Conservation (phyloP, 1,139 yeast genomes). For the Geotrichum armillariae region DNA sequence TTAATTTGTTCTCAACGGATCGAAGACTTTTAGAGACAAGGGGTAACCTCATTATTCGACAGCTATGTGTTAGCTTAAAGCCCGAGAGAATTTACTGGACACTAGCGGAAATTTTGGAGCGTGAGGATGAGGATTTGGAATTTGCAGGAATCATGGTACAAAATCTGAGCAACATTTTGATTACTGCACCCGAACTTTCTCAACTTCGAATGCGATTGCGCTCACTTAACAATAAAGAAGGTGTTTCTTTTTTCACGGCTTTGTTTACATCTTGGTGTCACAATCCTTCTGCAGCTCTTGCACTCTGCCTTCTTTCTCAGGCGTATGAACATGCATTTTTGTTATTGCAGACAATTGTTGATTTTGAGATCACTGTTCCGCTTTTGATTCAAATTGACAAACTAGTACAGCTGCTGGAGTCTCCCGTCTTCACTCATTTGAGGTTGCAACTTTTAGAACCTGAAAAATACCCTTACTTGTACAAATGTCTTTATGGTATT, state of each 20-base stretch:
- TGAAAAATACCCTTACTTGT: slow-evolving; percentile 74
- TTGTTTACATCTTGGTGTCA: slow-evolving; percentile 92
- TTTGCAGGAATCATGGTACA: slow-evolving; percentile 84
- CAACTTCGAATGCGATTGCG: slow-evolving; percentile 69
- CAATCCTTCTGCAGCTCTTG: slow-evolving; percentile 84
- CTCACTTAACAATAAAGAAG: slow-evolving; percentile 54
- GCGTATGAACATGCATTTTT: slow-evolving; percentile 86
- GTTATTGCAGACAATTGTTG: slow-evolving; percentile 72
- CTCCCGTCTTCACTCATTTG: slow-evolving; percentile 87
- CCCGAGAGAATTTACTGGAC: slow-evolving; percentile 84
- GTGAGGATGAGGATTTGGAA: slow-evolving; percentile 58
- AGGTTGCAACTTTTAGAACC: slow-evolving; percentile 88
- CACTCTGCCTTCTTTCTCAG: slow-evolving; percentile 83
- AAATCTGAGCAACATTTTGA: slow-evolving; percentile 78
- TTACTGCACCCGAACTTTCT: slow-evolving; percentile 83
- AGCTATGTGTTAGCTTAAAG: slow-evolving; percentile 75
- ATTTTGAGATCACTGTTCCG: slow-evolving; percentile 70
- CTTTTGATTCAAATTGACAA: slow-evolving; percentile 77
- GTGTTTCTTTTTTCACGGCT: slow-evolving; percentile 69
- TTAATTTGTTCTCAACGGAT: slow-evolving; percentile 68
- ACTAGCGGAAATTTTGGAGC: slow-evolving; percentile 71
- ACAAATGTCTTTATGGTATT: slow-evolving; percentile 87
- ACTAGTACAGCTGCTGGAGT: slow-evolving; percentile 74
- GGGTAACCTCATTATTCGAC: slow-evolving; percentile 83
- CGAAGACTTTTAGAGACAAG: slow-evolving; percentile 62